Percentiles rank a stretch among this genome's conserved stretches.
These are phyloP conservation scores for Paramyrothecium roridum DNA, from an alignment of 2,329 filamentous ascomycete genomes.

Conservation along the genomic window DNA sequence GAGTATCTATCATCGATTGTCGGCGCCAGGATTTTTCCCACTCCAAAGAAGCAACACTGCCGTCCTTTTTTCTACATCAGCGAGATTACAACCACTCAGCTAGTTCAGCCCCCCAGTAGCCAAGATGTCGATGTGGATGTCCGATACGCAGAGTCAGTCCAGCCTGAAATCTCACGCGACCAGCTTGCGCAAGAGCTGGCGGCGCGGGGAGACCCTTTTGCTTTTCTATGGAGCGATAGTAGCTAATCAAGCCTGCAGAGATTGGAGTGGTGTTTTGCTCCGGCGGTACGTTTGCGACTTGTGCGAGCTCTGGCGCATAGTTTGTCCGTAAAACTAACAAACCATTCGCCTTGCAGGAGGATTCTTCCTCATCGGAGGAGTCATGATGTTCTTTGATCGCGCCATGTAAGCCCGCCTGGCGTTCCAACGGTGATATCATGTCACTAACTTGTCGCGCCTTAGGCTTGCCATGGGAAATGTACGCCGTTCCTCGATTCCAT, in stretches of 20 bases:
- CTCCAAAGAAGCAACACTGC: neutral
- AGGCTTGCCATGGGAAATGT: constrained; percentile 98
- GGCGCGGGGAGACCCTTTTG: neutral
- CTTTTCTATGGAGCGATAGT: neutral
- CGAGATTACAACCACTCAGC: neutral
- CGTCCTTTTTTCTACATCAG: neutral
- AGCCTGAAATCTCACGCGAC: constrained; percentile 15
- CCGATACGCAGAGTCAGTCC: constrained; percentile 85
- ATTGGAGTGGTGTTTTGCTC: constrained; percentile 97
- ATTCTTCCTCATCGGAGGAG: constrained; percentile 90
- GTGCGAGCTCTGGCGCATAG: constrained; percentile 14
- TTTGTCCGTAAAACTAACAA: constrained; percentile 12
- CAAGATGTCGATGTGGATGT: constrained; percentile 82
- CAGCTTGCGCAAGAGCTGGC: neutral
- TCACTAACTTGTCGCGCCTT: constrained; percentile 11
- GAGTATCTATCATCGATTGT: neutral
- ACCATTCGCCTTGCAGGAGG: constrained; percentile 57
- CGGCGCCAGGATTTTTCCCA: neutral
- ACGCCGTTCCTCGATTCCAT: constrained; percentile 27
- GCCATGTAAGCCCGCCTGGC: constrained; percentile 66
- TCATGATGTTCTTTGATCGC: constrained; percentile 96
- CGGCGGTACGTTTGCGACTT: constrained; percentile 68
- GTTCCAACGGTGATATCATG: neutral
- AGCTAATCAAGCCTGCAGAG: constrained; percentile 57
- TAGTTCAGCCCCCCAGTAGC: constrained; percentile 6